phyloP scores from a whole-genome alignment of 73 alveolate species.

The Uronychia binucleata region DNA sequence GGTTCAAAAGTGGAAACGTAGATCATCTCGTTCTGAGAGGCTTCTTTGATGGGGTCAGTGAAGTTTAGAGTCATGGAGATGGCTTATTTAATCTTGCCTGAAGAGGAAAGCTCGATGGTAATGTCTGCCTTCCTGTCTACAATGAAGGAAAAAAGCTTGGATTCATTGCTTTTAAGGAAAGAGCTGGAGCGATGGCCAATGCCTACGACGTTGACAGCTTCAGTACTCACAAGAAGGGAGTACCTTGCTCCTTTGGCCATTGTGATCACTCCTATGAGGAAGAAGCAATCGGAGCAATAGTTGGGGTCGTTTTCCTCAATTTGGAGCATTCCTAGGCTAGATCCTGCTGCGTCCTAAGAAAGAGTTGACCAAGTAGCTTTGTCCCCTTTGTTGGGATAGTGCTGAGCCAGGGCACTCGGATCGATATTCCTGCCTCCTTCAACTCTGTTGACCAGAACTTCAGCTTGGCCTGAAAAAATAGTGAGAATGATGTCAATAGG shows the following conservation, averaged over 20 bases:
- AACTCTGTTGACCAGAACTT: background rate
- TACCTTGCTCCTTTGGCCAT: background rate
- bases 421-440: background rate
- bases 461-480: background rate
- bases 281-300: too few relatives aligned
- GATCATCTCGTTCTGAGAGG: background rate
- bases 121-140: background rate
- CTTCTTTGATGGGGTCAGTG: background rate
- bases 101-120: background rate
- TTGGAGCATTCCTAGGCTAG: too few relatives aligned
- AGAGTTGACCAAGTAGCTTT: background rate
- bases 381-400: background rate
- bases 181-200: background rate
- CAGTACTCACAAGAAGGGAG: background rate
- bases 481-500: background rate
- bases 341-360: background rate
- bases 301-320: too few relatives aligned
- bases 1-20: background rate
- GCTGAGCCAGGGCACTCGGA: too few relatives aligned
- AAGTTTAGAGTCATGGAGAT: background rate
- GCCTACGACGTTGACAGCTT: background rate
- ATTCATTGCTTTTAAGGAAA: background rate
- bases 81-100: background rate
- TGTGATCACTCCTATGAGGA: background rate
- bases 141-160: background rate